These are phyloP conservation scores for Coemansia sp. DNA, from an alignment of 192 early-diverging fungal genomes.

Conservation along the genomic window DNA sequence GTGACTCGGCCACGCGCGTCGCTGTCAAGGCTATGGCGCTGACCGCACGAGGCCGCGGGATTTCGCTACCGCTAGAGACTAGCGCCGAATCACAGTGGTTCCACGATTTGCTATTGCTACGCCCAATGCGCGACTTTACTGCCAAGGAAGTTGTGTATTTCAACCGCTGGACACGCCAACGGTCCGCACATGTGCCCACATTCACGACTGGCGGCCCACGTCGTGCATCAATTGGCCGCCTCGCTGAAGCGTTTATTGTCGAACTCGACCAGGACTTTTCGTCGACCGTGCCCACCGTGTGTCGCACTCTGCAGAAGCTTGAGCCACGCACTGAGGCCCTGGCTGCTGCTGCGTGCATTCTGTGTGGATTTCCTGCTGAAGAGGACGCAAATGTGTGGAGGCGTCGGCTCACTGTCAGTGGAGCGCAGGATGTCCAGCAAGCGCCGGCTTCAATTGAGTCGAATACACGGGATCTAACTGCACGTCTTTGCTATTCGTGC, in stretches of 20 bases:
- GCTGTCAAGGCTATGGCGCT: constrained; percentile 71
- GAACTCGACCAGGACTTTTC: constrained; percentile 77
- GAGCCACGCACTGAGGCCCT: constrained; percentile 50
- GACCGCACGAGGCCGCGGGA: constrained; percentile 85
- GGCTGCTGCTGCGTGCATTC: constrained; percentile 31
- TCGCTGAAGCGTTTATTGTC: constrained; percentile 62
- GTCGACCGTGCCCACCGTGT: constrained; percentile 79
- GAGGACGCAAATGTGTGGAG: constrained; percentile 26
- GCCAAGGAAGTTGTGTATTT: constrained; percentile 75
- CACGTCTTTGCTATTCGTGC: constrained; percentile 38
- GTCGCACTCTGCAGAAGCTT: constrained; percentile 75
- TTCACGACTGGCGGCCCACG: constrained; percentile 56
- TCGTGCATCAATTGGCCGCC: constrained; percentile 47
- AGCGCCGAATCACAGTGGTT: constrained; percentile 57
- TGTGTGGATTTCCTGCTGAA: constrained; percentile 67
- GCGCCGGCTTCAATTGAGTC: neutral
- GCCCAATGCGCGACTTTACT: constrained; percentile 79
- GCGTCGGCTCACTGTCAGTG: constrained; percentile 28
- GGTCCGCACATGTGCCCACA: constrained; percentile 41
- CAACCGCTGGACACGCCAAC: constrained; percentile 53
- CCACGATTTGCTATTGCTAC: constrained; percentile 54
- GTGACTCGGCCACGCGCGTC: constrained; percentile 74
- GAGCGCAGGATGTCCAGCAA: neutral
- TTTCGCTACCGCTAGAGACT: constrained; percentile 72
- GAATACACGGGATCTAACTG: constrained; percentile 15